phyloP scores from a whole-genome alignment of 1,284 basidiomycete species.

The Ceratobasidium sp. region DNA sequence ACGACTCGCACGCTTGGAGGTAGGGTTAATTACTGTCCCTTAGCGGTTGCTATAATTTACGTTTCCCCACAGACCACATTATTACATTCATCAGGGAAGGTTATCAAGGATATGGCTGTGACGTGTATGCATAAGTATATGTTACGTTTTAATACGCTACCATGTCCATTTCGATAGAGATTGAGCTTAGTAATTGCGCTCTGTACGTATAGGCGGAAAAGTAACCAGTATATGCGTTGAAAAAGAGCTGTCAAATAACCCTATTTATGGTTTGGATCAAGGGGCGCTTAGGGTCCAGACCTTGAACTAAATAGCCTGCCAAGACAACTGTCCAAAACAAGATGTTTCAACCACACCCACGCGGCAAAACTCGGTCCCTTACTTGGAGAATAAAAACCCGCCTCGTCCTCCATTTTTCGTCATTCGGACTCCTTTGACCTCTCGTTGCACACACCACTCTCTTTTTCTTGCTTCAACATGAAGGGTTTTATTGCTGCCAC shows the following conservation, averaged over 20 bases:
- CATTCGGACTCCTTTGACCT: conserved; percentile 6
- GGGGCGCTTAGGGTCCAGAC: background rate
- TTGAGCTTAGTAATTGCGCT: background rate
- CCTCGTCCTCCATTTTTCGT: background rate
- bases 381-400: conserved; percentile 23
- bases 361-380: background rate
- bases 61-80: conserved; percentile 65
- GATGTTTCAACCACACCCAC: conserved; percentile 7
- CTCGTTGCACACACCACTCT: conserved; percentile 14
- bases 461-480: conserved; percentile 28
- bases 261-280: too few relatives aligned
- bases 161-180: background rate
- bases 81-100: conserved; percentile 74
- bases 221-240: background rate
- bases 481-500: conserved; percentile 28
- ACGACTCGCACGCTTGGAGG: conserved; percentile 77
- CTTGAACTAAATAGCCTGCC: background rate
- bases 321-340: conserved; percentile 1
- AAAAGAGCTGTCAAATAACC: background rate
- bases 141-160: background rate
- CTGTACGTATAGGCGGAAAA: background rate
- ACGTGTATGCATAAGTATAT: conserved; percentile 49
- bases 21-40: conserved; percentile 54
- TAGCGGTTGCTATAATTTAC: conserved; percentile 25
- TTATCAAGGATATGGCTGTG: conserved; percentile 60